These are phyloP conservation scores for Aspergillus tamarii DNA, from an alignment of 2,329 filamentous ascomycete species.

Conservation along the genomic window DNA sequence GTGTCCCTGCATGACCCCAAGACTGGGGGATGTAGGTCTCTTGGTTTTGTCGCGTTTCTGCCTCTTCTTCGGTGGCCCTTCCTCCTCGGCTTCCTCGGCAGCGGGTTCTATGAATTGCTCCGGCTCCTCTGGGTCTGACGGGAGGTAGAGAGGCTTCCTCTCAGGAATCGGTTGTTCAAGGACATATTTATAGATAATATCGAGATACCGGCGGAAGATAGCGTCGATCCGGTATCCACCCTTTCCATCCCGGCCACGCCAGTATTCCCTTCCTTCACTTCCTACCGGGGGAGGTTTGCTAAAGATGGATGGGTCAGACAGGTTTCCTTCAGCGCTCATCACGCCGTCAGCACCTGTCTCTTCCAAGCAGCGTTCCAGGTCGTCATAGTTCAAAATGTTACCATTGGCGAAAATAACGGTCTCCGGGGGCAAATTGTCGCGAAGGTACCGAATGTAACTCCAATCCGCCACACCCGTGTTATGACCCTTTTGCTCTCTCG, in stretches of 20 bases:
- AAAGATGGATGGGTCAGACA: slow-evolving; percentile 90
- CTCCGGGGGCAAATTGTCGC: slow-evolving; percentile 80
- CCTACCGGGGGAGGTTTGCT: slow-evolving; percentile 66
- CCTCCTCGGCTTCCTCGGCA: slow-evolving; percentile 46
- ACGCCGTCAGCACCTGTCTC: slow-evolving; percentile 88
- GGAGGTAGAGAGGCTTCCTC: slow-evolving; percentile 73
- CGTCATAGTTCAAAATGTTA: slow-evolving; percentile 80
- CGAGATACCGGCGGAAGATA: slow-evolving; percentile 82
- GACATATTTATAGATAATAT: slow-evolving; percentile 82
- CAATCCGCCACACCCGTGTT: slow-evolving; percentile 93
- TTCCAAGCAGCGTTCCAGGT: slow-evolving; percentile 76
- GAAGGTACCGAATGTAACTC: slow-evolving; percentile 77
- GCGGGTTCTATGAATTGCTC: slow-evolving; percentile 21
- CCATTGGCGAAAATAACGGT: slow-evolving; percentile 97
- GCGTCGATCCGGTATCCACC: slow-evolving; percentile 90
- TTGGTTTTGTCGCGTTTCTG: slow-evolving; percentile 50
- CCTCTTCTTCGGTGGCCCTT: slow-evolving; percentile 54
- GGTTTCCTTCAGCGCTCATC: slow-evolving; percentile 95
- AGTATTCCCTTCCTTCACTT: slow-evolving; percentile 77
- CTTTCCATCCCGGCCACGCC: slow-evolving; percentile 75
- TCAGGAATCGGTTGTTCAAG: slow-evolving; percentile 66
- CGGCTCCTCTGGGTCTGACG: slow-evolving; percentile 49
- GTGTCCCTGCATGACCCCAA: slow-evolving; percentile 84
- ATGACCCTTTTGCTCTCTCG: slow-evolving; percentile 92
- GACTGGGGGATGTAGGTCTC: slow-evolving; percentile 63